Percentiles rank a stretch among this genome's conserved stretches.
These are phyloP conservation scores for Shiraia sp. DNA, from an alignment of 2,329 filamentous ascomycete genomes.

Conservation along the genomic window DNA sequence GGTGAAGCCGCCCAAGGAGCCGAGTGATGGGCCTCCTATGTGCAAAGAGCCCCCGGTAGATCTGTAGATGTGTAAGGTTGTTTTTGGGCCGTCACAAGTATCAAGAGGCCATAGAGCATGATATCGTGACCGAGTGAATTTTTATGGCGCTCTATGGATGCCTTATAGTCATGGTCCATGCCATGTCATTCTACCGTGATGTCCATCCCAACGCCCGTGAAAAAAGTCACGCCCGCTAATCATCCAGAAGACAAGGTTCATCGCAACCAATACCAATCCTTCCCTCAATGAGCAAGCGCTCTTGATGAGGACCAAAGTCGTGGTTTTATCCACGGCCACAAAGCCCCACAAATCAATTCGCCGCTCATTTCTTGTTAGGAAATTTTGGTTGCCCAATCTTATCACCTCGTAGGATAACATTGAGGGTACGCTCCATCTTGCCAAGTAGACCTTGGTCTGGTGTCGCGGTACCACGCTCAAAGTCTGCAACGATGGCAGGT, in stretches of 20 bases:
- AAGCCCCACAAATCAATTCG: slow-evolving; percentile 35
- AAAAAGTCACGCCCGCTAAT: slow-evolving; percentile 8
- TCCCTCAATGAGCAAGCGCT: neutral
- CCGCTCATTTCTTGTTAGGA: slow-evolving; percentile 66
- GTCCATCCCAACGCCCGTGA: slow-evolving; percentile 4
- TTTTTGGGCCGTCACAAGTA: too few relatives aligned
- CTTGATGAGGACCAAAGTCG: neutral
- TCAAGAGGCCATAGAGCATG: too few relatives aligned
- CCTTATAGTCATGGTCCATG: neutral
- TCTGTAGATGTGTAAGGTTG: neutral
- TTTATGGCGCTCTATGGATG: too few relatives aligned
- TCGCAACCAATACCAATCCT: neutral
- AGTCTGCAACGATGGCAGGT: slow-evolving; percentile 75
- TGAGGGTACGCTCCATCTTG: slow-evolving; percentile 81
- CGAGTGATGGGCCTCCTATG: slow-evolving; percentile 36
- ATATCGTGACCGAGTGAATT: too few relatives aligned
- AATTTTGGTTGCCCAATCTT: slow-evolving; percentile 87
- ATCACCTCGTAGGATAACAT: slow-evolving; percentile 81
- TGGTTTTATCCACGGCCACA: neutral
- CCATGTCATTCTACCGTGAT: neutral
- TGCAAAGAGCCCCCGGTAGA: slow-evolving; percentile 26
- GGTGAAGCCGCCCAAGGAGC: slow-evolving; percentile 30
- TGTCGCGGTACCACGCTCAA: slow-evolving; percentile 77
- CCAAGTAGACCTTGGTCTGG: slow-evolving; percentile 83
- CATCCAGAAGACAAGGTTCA: slow-evolving; percentile 1